Evolutionary conservation across 2,329 filamentous ascomycete species (phyloP).

Genomic region (Colletotrichum tamarilloi): DNA sequence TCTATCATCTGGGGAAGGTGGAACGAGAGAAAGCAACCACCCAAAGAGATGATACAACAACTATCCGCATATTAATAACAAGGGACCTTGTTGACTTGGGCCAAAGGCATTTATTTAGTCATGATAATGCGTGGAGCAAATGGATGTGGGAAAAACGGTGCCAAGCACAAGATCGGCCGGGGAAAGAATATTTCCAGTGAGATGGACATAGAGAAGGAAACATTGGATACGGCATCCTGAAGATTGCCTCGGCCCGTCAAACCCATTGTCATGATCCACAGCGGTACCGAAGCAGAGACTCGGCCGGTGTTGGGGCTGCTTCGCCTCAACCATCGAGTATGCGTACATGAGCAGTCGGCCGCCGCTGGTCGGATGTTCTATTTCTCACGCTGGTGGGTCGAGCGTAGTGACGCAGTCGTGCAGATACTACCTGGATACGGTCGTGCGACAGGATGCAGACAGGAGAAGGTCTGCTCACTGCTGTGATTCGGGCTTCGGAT

Average conservation of each 20-base stretch:
- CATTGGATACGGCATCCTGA: not conserved
- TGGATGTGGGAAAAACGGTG: conserved; percentile 8
- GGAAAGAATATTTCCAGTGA: not conserved
- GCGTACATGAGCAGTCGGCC: not conserved
- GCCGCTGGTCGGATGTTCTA: not conserved
- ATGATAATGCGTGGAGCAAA: conserved; percentile 2
- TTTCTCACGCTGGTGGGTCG: not conserved
- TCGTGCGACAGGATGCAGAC: conserved; percentile 1
- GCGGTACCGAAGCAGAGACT: not conserved
- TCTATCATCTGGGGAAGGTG: conserved; percentile 3
- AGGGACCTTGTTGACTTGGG: too few species aligned
- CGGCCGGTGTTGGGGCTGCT: not conserved
- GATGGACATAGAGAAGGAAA: not conserved
- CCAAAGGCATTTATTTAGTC: not conserved
- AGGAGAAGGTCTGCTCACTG: not conserved
- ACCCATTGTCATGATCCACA: not conserved
- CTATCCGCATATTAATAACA: too few species aligned
- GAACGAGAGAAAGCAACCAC: not conserved
- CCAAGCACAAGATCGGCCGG: conserved; percentile 8
- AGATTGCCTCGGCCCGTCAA: not conserved
- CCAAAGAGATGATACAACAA: not conserved
- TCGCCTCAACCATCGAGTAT: not conserved
- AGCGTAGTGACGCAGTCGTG: conserved; percentile 8
- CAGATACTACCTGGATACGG: not conserved
- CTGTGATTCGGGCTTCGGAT: not conserved